phyloP scores from a whole-genome alignment of 2,329 filamentous ascomycete genomes.

The Beauveria asiatica region DNA sequence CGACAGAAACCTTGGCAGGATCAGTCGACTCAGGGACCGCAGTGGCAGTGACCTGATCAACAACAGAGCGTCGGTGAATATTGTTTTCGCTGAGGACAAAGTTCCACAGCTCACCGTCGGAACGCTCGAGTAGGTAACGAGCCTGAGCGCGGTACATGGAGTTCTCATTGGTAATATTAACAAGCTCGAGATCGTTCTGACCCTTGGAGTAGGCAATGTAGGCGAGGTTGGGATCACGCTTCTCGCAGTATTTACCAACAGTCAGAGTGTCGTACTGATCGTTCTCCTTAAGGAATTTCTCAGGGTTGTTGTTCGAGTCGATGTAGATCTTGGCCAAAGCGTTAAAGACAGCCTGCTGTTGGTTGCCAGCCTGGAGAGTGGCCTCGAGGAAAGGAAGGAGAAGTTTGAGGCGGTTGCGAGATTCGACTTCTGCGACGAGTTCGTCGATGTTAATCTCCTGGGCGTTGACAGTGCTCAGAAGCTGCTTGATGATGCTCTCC shows the following conservation, averaged over 20 bases:
- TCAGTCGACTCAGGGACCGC: conserved; percentile 90
- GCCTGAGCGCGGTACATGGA: conserved; percentile 99
- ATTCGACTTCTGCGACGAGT: conserved; percentile 90
- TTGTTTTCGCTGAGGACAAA: conserved; percentile 97
- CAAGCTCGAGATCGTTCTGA: conserved; percentile 92
- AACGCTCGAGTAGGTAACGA: conserved; percentile 84
- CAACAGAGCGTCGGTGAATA: conserved; percentile 82
- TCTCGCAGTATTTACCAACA: conserved; percentile 97
- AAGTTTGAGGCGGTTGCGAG: conserved; percentile 89
- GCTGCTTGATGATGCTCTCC: conserved; percentile 88
- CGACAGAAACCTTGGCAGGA: conserved; percentile 88
- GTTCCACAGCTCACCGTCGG: conserved; percentile 83
- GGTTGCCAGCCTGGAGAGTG: conserved; percentile 80
- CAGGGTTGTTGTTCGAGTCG: conserved; percentile 94
- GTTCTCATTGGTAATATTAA: conserved; percentile 98
- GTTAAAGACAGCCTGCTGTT: conserved; percentile 95
- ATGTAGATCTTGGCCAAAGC: conserved; percentile 99
- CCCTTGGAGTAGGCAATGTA: conserved; percentile 95
- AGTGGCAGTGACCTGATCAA: conserved; percentile 93
- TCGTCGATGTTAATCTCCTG: conserved; percentile 86
- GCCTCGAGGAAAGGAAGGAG: conserved; percentile 92
- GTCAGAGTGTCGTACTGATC: conserved; percentile 87
- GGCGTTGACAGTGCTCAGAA: conserved; percentile 77
- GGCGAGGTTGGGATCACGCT: conserved; percentile 90
- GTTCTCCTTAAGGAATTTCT: conserved; percentile 96